Evolutionary conservation across 2,329 filamentous ascomycete genomes (phyloP).

Genomic region (Monilinia fructicola): DNA sequence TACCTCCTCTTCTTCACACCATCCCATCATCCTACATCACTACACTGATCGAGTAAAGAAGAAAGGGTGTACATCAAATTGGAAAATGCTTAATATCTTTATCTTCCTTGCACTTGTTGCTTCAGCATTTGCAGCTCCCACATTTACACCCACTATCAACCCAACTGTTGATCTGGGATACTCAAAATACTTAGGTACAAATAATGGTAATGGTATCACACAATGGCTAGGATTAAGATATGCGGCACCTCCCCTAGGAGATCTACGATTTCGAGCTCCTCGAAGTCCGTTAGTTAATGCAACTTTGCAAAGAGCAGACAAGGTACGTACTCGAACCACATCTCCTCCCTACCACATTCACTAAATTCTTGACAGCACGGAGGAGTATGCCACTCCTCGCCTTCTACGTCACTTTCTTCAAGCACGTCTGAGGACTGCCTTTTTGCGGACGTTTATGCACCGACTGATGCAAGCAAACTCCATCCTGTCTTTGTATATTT

Average conservation of each 20-base stretch:
- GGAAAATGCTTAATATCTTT: conserved; percentile 1
- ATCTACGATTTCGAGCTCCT: conserved; percentile 66
- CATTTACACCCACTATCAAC: background rate
- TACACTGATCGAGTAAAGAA: background rate
- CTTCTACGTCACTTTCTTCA: conserved; percentile 30
- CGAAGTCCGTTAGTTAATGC: conserved; percentile 53
- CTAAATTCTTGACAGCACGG: conserved; percentile 29
- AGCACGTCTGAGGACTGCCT: conserved; percentile 64
- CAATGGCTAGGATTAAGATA: conserved; percentile 76
- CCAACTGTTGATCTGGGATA: conserved; percentile 60
- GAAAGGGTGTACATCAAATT: background rate
- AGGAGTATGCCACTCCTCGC: conserved; percentile 33
- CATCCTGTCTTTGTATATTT: conserved; percentile 61
- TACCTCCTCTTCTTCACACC: background rate
- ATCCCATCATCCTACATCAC: background rate
- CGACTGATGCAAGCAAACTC: conserved; percentile 49
- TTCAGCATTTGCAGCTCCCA: conserved; percentile 11
- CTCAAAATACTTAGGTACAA: conserved; percentile 60
- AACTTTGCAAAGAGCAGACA: conserved; percentile 32
- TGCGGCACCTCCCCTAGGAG: conserved; percentile 66
- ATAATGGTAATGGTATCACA: conserved; percentile 56
- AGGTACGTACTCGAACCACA: conserved; percentile 29
- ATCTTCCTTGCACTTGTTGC: conserved; percentile 2
- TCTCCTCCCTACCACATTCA: background rate
- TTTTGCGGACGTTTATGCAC: conserved; percentile 64